Conservation (phyloP, 169 alveolate species). For the Plasmodium gallinaceum region DNA sequence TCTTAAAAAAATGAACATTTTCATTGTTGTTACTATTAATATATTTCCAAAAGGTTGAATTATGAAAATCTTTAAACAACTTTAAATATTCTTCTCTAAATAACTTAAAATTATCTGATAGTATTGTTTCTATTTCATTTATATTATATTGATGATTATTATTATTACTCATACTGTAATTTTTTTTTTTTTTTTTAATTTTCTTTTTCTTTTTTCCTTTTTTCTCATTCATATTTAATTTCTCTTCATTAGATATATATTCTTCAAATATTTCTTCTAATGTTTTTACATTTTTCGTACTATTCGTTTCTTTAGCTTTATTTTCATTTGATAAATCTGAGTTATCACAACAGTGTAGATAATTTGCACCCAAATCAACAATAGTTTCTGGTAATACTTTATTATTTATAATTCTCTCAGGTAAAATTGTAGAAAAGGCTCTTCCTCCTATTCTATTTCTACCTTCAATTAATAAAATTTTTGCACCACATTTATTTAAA, state of each 20-base stretch:
- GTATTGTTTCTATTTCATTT: conserved; percentile 1
- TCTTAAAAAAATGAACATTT: not conserved
- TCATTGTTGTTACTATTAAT: conserved; percentile 1
- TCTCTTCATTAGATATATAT: not conserved
- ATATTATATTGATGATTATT: not conserved
- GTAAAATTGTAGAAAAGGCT: conserved; percentile 80
- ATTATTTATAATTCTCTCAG: conserved; percentile 46
- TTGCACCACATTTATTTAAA: conserved; percentile 78
- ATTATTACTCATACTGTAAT: not conserved
- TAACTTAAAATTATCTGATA: conserved; percentile 8
- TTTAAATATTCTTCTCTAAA: conserved; percentile 26
- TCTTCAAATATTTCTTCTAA: not conserved
- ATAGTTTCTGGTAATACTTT: conserved; percentile 78
- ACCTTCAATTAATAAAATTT: conserved; percentile 81
- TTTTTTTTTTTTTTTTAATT: not conserved
- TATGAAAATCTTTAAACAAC: conserved; percentile 3
- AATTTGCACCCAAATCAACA: conserved; percentile 85
- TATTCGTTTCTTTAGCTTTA: not conserved
- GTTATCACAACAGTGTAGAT: conserved; percentile 83
- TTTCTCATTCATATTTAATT: not conserved
- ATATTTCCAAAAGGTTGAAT: not conserved
- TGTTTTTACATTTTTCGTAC: not conserved
- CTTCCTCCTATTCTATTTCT: conserved; percentile 86
- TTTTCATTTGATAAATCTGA: conserved; percentile 8
- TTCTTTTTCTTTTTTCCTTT: conserved; percentile 7